Evolutionary conservation across 495 filamentous ascomycete species (phyloP).

Genomic region (Umbilicaria muhlenbergii): DNA sequence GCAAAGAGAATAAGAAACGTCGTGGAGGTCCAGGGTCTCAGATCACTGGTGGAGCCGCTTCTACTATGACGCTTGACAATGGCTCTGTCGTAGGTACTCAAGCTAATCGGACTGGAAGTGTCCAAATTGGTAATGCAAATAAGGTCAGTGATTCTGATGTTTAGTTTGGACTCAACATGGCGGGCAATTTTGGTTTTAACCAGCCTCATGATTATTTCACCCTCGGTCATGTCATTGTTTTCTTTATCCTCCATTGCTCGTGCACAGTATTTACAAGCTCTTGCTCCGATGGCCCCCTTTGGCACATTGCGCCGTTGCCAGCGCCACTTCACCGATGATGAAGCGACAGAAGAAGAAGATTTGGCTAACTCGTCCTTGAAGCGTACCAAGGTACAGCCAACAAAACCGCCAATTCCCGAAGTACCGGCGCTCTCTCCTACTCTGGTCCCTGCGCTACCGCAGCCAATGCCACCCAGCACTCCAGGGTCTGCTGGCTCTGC

Average conservation of each 20-base stretch:
- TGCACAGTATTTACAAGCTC: no score
- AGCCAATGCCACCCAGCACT: slow-evolving; percentile 59
- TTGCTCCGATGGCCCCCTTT: no score
- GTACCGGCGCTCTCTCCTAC: slow-evolving; percentile 67
- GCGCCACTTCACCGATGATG: no score
- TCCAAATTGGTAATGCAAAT: slow-evolving; percentile 29
- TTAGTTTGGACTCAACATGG: background rate
- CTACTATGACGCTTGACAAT: slow-evolving; percentile 2
- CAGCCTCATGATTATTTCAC: no score
- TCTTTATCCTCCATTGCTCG: no score
- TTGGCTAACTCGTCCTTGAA: slow-evolving; percentile 16
- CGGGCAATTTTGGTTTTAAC: slow-evolving; percentile 3
- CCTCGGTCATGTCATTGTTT: no score
- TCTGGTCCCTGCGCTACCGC: slow-evolving; percentile 70
- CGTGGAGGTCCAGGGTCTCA: slow-evolving; percentile 27
- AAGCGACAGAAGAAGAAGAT: background rate
- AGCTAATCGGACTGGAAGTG: slow-evolving; percentile 6
- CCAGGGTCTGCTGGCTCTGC: slow-evolving; percentile 36
- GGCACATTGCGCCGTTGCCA: no score
- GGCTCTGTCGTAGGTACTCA: slow-evolving; percentile 6
- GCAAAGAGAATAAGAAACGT: slow-evolving; percentile 72
- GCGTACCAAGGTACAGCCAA: slow-evolving; percentile 46
- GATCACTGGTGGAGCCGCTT: slow-evolving; percentile 11
- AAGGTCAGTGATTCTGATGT: slow-evolving; percentile 28
- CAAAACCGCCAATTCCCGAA: slow-evolving; percentile 47